phyloP scores from a whole-genome alignment of 2,329 filamentous ascomycete genomes.

The Aspergillus sp. region DNA sequence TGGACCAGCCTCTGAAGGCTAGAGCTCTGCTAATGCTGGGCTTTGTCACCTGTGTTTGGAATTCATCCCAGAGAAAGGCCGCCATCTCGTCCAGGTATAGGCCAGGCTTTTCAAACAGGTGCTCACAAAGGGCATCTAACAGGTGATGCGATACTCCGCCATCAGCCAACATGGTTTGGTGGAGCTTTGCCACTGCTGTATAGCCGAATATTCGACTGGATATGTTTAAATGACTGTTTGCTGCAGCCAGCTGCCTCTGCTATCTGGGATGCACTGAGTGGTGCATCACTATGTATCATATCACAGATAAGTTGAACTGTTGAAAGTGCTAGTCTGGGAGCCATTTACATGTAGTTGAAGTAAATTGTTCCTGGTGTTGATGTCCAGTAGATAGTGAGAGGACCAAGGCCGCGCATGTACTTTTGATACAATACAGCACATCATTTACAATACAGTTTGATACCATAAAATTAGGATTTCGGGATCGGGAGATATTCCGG shows the following conservation, averaged over 20 bases:
- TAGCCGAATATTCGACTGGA: conserved; percentile 7
- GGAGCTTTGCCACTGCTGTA: conserved; percentile 9
- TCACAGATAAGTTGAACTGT: conserved; percentile 1
- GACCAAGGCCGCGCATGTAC: not conserved
- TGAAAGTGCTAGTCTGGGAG: not conserved
- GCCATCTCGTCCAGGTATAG: not conserved
- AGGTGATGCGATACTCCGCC: conserved; percentile 15
- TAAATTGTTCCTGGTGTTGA: not conserved
- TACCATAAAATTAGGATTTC: no score
- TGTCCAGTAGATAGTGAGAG: not conserved
- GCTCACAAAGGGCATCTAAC: not conserved
- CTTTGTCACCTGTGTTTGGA: conserved; percentile 10
- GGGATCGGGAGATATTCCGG: no score
- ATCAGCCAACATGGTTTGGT: conserved; percentile 1
- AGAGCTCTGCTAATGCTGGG: conserved; percentile 20
- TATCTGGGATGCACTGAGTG: conserved; percentile 11
- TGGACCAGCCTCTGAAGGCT: conserved; percentile 19
- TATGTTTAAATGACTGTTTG: conserved; percentile 9
- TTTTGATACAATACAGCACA: not conserved
- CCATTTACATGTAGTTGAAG: not conserved
- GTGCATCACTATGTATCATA: conserved; percentile 13
- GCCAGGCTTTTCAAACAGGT: not conserved
- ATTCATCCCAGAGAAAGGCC: conserved; percentile 6
- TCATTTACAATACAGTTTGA: not conserved
- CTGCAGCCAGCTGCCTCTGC: conserved; percentile 13